Base-by-base conservation (phyloP, 2,329 filamentous ascomycete species). In the Aspergillus puulaauensis region DNA sequence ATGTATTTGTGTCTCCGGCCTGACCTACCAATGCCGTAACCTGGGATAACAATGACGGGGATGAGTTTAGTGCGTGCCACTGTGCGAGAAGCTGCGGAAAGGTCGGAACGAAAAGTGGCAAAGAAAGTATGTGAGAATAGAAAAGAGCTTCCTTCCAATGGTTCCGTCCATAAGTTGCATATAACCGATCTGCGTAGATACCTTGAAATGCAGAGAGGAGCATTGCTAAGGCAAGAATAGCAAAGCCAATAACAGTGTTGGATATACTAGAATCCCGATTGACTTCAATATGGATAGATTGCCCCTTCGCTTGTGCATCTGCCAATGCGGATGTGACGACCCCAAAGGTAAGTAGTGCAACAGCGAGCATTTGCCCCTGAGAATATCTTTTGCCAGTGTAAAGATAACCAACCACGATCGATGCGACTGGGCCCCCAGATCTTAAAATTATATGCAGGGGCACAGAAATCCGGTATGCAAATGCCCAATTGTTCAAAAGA, bases 61-160 rank as follows among this genome's bases (percentile, higher is more conserved):
- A 73, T 1, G 68, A 64, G 24, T 70, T 61, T 12, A 79, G 66
- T 2, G 68, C 63, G 6, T 65, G 69, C 61, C 75, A 70, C 47
- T 79, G 76, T 4, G 65, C 60, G 6, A 64, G 58, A n/a, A 78
- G 63, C 45, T 73, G 71, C 4, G 70, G 50, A 35, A 68, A 74
- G 19, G 71, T 70, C 1, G 73, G 73, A 43, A 77, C 56, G 60
- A 80, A 78, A 52, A 80, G 73, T 4, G 78, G 77, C 15, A 80
- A 57, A 15, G 77, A 79, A 35, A 82, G 73, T 8, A 72, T 73
- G 64, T 89, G 86, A 21, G 90, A 96, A 79, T 98, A 99, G 78
- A 99, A 98, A 12, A 99, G 82, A 64, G 96, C 96, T 74, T 98
- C 95, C 66, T 89, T 90, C 91, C 95, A 98, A 73, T 95, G 89